Evolutionary conservation across 192 early-diverging fungal species (phyloP).

Genomic region (Gigaspora rosea): DNA sequence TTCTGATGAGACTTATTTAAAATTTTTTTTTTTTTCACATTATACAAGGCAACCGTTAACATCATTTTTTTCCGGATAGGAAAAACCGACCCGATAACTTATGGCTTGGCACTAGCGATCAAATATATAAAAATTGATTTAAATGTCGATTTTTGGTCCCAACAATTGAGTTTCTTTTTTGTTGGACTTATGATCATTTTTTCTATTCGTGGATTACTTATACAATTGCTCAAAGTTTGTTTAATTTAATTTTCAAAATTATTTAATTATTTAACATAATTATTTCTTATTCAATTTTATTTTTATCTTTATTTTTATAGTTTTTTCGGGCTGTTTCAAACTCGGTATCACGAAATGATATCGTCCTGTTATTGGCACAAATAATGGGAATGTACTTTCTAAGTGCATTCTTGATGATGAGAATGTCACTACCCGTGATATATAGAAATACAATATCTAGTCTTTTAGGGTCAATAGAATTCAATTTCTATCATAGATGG

Average conservation of each 20-base stretch:
- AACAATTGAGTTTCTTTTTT: constrained; percentile 90
- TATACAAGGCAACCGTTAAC: constrained; percentile 68
- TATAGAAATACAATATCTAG: constrained; percentile 72
- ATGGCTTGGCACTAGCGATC: constrained; percentile 70
- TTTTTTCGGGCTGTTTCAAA: constrained; percentile 70
- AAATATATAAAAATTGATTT: constrained; percentile 61
- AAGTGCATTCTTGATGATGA: constrained; percentile 90
- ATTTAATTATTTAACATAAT: background rate
- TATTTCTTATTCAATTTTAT: background rate
- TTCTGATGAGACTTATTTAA: background rate
- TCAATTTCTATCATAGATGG: constrained; percentile 92
- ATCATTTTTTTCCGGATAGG: constrained; percentile 75
- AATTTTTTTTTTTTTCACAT: constrained; percentile 10
- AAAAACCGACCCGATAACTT: constrained; percentile 81
- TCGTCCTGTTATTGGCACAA: constrained; percentile 80
- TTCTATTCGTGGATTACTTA: constrained; percentile 85
- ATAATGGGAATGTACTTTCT: constrained; percentile 94
- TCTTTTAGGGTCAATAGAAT: constrained; percentile 79
- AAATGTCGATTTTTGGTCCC: constrained; percentile 83
- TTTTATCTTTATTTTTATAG: constrained; percentile 37
- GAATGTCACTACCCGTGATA: constrained; percentile 47
- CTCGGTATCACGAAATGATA: constrained; percentile 71
- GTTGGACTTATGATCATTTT: constrained; percentile 88
- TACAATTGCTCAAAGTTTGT: constrained; percentile 73
- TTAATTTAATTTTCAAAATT: background rate